Conservation (phyloP, 768 basidiomycete species). For the Suillus subluteus region DNA sequence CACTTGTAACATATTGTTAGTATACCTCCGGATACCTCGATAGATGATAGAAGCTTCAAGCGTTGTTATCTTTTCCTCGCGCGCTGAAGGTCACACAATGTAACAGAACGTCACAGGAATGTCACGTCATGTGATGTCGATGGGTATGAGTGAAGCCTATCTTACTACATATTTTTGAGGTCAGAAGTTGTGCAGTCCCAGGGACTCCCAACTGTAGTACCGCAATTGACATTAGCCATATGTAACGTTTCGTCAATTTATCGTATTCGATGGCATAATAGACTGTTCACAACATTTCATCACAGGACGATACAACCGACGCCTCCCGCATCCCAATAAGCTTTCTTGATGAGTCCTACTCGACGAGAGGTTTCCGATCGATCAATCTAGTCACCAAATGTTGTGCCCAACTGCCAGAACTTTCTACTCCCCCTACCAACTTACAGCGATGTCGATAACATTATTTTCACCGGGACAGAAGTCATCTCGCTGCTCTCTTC, state of each 20-base stretch:
- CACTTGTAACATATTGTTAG: too few species aligned
- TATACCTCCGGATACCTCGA: too few species aligned
- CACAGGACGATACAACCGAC: background rate
- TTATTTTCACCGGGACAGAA: background rate
- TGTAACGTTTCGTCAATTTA: too few species aligned
- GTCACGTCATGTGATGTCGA: too few species aligned
- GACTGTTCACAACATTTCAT: background rate
- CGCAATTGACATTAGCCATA: too few species aligned
- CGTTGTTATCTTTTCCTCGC: too few species aligned
- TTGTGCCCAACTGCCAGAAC: background rate
- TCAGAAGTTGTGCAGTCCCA: background rate
- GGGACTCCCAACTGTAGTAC: background rate
- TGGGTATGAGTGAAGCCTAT: too few species aligned
- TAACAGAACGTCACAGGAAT: too few species aligned
- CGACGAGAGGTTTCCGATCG: background rate
- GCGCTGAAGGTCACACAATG: too few species aligned
- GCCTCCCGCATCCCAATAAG: background rate
- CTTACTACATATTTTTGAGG: too few species aligned
- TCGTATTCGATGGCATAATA: background rate
- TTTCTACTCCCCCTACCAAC: background rate
- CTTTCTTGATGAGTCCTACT: background rate
- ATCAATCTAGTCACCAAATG: background rate
- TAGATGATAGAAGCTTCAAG: too few species aligned
- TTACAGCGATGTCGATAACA: background rate
- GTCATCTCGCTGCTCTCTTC: too few species aligned